Evolutionary conservation across 2,329 filamentous ascomycete species (phyloP).

Genomic region (Colletotrichum sp.): DNA sequence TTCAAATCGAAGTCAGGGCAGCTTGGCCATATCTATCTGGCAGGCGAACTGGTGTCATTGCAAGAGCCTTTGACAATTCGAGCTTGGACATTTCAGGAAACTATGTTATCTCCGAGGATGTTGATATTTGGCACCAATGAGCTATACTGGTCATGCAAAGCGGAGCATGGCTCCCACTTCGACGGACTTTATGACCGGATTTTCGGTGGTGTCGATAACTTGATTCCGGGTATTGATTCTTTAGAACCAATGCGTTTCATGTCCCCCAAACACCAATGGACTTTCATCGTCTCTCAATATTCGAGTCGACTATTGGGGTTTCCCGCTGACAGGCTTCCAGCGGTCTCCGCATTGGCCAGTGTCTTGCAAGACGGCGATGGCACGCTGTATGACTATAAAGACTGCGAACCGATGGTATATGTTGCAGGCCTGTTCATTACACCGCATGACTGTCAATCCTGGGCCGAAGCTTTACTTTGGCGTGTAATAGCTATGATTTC

Average conservation of each 20-base stretch:
- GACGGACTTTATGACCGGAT: fast-evolving
- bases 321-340: neutral
- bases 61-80: neutral
- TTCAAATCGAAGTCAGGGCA: neutral
- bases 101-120: neutral
- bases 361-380: neutral
- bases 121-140: neutral
- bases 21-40: fast-evolving
- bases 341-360: neutral
- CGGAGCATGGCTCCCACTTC: neutral
- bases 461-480: neutral
- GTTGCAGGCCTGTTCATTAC: neutral
- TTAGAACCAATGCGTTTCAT: neutral
- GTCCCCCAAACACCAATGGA: too few species aligned
- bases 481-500: fast-evolving
- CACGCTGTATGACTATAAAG: neutral
- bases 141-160: neutral
- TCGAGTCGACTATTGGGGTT: neutral
- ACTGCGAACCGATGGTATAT: neutral
- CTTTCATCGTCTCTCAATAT: neutral
- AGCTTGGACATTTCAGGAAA: neutral
- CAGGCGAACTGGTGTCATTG: fast-evolving
- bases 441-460: neutral
- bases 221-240: neutral
- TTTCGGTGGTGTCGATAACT: neutral